Evolutionary conservation across 2,329 filamentous ascomycete species (phyloP).

Genomic region (Paramyrothecium sp.): DNA sequence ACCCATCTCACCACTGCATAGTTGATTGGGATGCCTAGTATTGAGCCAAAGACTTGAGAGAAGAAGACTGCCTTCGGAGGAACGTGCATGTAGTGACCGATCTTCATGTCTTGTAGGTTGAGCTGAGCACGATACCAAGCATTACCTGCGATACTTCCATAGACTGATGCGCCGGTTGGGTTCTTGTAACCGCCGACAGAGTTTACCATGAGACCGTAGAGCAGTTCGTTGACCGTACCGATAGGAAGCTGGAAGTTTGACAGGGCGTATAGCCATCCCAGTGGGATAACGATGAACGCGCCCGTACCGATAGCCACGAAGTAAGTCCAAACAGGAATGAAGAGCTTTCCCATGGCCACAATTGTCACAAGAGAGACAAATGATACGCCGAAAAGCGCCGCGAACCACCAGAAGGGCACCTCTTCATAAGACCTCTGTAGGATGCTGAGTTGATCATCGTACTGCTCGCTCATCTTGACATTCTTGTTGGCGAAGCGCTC

Average conservation of each 20-base stretch:
- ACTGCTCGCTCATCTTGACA: constrained; percentile 50
- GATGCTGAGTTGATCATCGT: constrained; percentile 57
- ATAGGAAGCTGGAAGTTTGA: constrained; percentile 54
- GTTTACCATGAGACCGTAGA: constrained; percentile 60
- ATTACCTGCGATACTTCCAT: constrained; percentile 58
- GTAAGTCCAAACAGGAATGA: constrained; percentile 59
- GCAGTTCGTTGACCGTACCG: constrained; percentile 57
- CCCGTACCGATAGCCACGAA: constrained; percentile 56
- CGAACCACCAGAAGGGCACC: constrained; percentile 59
- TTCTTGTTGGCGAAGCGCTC: constrained; percentile 28
- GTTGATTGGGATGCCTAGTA: constrained; percentile 59
- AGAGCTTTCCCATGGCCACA: constrained; percentile 49
- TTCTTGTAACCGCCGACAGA: constrained; percentile 49
- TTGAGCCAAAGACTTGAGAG: constrained; percentile 57
- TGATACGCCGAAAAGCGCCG: constrained; percentile 45
- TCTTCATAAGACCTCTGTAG: constrained; percentile 56
- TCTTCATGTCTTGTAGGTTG: constrained; percentile 62
- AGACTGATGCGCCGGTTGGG: constrained; percentile 55
- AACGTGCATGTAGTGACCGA: constrained; percentile 64
- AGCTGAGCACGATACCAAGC: constrained; percentile 59
- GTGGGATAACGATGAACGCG: constrained; percentile 53
- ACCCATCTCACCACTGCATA: constrained; percentile 62
- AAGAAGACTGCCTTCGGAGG: constrained; percentile 59
- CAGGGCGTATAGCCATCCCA: constrained; percentile 59
- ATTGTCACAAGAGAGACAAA: constrained; percentile 43